These are phyloP conservation scores for Cordyceps cicadae DNA, from an alignment of 2,329 filamentous ascomycete species.

Conservation along the genomic window DNA sequence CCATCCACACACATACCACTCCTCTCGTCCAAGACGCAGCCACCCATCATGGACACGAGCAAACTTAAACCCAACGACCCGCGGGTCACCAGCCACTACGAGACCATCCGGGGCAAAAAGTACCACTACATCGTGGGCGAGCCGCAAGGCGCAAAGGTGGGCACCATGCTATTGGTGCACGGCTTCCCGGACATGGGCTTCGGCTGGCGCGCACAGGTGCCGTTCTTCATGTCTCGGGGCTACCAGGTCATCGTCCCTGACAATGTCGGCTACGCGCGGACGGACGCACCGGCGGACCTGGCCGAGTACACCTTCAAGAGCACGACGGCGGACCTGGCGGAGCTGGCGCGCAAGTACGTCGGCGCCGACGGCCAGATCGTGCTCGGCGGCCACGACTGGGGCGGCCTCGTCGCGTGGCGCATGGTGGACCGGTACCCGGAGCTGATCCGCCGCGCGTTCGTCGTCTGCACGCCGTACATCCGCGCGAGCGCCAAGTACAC, in stretches of 20 bases:
- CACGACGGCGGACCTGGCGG: slow-evolving; percentile 65
- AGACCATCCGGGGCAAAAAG: slow-evolving; percentile 38
- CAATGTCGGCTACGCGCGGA: slow-evolving; percentile 78
- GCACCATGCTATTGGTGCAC: slow-evolving; percentile 52
- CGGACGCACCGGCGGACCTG: slow-evolving; percentile 56
- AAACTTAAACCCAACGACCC: slow-evolving; percentile 53
- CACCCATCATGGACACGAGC: slow-evolving; percentile 40
- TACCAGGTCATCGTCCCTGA: slow-evolving; percentile 78
- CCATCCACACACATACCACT: not conserved
- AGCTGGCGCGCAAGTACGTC: slow-evolving; percentile 52
- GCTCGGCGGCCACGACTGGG: slow-evolving; percentile 91
- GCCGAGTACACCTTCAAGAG: slow-evolving; percentile 63
- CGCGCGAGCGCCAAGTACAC: slow-evolving; percentile 45
- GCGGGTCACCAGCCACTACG: slow-evolving; percentile 24
- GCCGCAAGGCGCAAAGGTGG: slow-evolving; percentile 34
- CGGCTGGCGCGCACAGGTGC: slow-evolving; percentile 87
- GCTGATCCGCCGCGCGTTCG: slow-evolving; percentile 67
- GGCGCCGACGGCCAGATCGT: slow-evolving; percentile 52
- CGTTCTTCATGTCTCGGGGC: slow-evolving; percentile 60
- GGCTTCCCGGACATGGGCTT: slow-evolving; percentile 78
- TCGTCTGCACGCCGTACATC: slow-evolving; percentile 68
- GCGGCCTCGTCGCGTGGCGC: slow-evolving; percentile 69
- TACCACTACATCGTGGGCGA: slow-evolving; percentile 56
- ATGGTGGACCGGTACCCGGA: slow-evolving; percentile 64
- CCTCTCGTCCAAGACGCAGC: not conserved